These are phyloP conservation scores for Sporothrix pallida DNA, from an alignment of 2,329 filamentous ascomycete species.

Conservation along the genomic window DNA sequence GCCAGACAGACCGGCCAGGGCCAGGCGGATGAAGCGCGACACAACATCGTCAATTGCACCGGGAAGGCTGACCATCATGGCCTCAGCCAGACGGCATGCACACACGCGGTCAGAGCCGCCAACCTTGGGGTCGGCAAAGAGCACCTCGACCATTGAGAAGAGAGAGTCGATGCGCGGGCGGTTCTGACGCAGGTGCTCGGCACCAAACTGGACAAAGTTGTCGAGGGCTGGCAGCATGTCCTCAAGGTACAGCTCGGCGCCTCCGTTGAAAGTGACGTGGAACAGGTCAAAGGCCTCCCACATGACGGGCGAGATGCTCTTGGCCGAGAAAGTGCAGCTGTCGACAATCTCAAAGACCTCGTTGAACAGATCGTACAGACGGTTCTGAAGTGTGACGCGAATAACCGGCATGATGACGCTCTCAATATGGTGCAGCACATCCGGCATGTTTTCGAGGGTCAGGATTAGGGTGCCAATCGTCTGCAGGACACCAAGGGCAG, in stretches of 20 bases:
- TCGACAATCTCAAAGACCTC: slow-evolving; percentile 99
- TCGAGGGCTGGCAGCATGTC: slow-evolving; percentile 98
- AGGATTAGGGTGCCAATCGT: slow-evolving; percentile 97
- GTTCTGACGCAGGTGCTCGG: slow-evolving; percentile 78
- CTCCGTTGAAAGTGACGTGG: slow-evolving; percentile 94
- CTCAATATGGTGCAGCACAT: slow-evolving; percentile 92
- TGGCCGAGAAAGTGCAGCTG: slow-evolving; percentile 97
- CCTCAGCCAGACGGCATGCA: slow-evolving; percentile 95
- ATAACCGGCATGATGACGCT: slow-evolving; percentile 97
- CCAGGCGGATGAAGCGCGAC: slow-evolving; percentile 84
- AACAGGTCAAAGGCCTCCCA: slow-evolving; percentile 98
- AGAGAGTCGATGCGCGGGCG: slow-evolving; percentile 86
- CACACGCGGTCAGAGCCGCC: slow-evolving; percentile 94
- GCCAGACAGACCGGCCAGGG: slow-evolving; percentile 76
- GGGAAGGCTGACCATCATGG: slow-evolving; percentile 93
- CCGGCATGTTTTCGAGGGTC: slow-evolving; percentile 94
- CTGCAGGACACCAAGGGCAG: slow-evolving; percentile 91
- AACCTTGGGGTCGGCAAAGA: slow-evolving; percentile 91
- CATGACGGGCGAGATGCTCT: slow-evolving; percentile 94
- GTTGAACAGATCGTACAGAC: slow-evolving; percentile 96
- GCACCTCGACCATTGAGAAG: slow-evolving; percentile 91
- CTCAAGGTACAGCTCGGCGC: slow-evolving; percentile 94
- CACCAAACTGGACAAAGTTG: slow-evolving; percentile 96
- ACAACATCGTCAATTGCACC: slow-evolving; percentile 88
- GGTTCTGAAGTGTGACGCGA: slow-evolving; percentile 94